Evolutionary conservation across 805 yeast species (phyloP).

Genomic region (Metschnikowia gelsemii): DNA sequence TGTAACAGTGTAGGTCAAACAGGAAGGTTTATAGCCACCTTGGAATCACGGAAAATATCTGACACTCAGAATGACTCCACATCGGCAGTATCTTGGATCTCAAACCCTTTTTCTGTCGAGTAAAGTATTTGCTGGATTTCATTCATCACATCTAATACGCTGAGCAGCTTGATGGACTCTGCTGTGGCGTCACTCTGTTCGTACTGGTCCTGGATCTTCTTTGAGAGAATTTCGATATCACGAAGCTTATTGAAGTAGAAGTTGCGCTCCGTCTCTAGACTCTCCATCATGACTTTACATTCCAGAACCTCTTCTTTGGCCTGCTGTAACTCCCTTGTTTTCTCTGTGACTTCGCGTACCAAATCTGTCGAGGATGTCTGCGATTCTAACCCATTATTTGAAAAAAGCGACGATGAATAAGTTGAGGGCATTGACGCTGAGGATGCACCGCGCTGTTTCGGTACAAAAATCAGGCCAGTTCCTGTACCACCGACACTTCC

Average conservation of each 20-base stretch:
- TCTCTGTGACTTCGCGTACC: slow-evolving; percentile 46
- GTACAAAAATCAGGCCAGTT: slow-evolving; percentile 12
- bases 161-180: slow-evolving; percentile 29
- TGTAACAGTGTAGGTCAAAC: too few relatives aligned
- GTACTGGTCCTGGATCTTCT: slow-evolving; percentile 41
- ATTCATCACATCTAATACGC: slow-evolving; percentile 32
- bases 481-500: slow-evolving; percentile 4
- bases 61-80: slow-evolving; percentile 21
- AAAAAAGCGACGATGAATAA: too few relatives aligned
- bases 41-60: too few relatives aligned
- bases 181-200: slow-evolving; percentile 35
- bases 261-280: slow-evolving; percentile 78
- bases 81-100: slow-evolving; percentile 33
- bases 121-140: slow-evolving; percentile 77
- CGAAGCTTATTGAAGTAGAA: slow-evolving; percentile 87
- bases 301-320: slow-evolving; percentile 56
- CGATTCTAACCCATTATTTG: not conserved
- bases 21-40: too few relatives aligned
- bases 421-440: too few relatives aligned
- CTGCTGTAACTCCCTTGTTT: slow-evolving; percentile 37
- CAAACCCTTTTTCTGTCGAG: slow-evolving; percentile 82
- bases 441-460: slow-evolving; percentile 20
- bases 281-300: slow-evolving; percentile 57
- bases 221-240: slow-evolving; percentile 80
- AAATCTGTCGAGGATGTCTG: not conserved